phyloP scores from a whole-genome alignment of 495 filamentous ascomycete genomes.

The Talaromyces wortmannii region DNA sequence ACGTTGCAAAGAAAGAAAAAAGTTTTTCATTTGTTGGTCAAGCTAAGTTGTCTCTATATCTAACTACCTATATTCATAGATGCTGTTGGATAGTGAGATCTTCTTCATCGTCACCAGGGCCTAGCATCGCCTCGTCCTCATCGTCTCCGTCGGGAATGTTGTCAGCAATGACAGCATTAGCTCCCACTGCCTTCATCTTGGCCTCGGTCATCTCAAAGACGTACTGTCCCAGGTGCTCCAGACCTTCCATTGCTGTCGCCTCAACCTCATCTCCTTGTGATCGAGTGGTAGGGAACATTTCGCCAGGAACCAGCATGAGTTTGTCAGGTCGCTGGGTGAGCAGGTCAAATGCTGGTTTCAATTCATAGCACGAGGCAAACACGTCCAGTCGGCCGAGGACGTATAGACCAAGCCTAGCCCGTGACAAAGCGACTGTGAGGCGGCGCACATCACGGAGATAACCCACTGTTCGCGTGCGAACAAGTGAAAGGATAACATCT shows the following conservation, averaged over 20 bases:
- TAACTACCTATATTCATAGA: neutral
- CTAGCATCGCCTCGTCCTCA: conserved; percentile 33
- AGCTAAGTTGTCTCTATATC: neutral
- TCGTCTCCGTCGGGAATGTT: conserved; percentile 29
- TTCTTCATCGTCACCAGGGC: conserved; percentile 24
- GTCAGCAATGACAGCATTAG: conserved; percentile 25
- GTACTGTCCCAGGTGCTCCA: conserved; percentile 95
- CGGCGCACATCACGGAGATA: conserved; percentile 92
- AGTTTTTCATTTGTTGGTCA: neutral
- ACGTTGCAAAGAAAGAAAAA: neutral
- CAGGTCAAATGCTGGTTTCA: conserved; percentile 76
- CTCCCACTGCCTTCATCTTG: conserved; percentile 59
- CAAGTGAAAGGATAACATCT: conserved; percentile 92
- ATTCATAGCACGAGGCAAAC: conserved; percentile 83
- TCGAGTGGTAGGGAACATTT: conserved; percentile 73
- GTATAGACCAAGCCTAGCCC: conserved; percentile 87
- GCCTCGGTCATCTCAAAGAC: conserved; percentile 95
- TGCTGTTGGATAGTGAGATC: conserved; percentile 4
- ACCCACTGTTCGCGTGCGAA: conserved; percentile 81
- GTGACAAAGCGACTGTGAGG: conserved; percentile 92
- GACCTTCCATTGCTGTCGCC: conserved; percentile 68
- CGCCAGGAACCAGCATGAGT: conserved; percentile 71
- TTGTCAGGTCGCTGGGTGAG: conserved; percentile 67
- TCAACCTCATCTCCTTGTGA: conserved; percentile 52
- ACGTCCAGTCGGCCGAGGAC: conserved; percentile 85